Percentiles rank a stretch among this genome's conserved stretches.
phyloP scores from a whole-genome alignment of 2,329 filamentous ascomycete genomes.

The Juglanconis juglandina region DNA sequence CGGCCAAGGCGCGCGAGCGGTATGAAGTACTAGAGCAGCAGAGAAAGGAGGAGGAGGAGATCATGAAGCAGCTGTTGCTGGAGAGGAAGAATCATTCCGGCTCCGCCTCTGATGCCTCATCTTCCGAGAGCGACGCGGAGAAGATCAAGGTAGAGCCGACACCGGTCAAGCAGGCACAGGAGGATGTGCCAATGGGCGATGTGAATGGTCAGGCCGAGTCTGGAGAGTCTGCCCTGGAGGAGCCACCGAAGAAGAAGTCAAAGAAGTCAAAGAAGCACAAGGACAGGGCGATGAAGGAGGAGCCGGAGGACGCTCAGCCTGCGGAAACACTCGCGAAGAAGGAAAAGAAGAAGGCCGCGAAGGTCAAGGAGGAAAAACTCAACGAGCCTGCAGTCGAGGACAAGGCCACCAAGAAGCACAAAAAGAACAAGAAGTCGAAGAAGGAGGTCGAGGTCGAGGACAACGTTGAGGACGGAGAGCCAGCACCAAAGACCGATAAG shows the following conservation, averaged over 20 bases:
- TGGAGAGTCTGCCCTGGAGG: neutral
- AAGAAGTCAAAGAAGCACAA: slow-evolving; percentile 27
- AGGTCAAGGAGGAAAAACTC: neutral
- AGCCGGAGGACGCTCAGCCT: neutral
- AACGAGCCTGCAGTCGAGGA: slow-evolving; percentile 34
- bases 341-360: neutral
- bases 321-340: neutral
- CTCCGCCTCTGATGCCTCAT: slow-evolving; percentile 24
- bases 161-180: too few species aligned
- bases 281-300: slow-evolving; percentile 10
- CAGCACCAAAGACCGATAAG: slow-evolving; percentile 20
- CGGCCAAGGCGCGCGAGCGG: neutral
- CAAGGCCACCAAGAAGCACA: slow-evolving; percentile 21
- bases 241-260: slow-evolving; percentile 9
- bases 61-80: neutral
- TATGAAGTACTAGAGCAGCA: neutral
- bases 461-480: slow-evolving; percentile 18
- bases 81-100: slow-evolving; percentile 7
- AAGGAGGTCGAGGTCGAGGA: slow-evolving; percentile 26
- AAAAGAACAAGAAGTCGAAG: slow-evolving; percentile 21
- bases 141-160: neutral
- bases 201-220: too few species aligned
- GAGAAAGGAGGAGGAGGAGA: neutral
- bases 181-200: too few species aligned
- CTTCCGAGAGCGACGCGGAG: slow-evolving; percentile 18